Conservation (phyloP, 2,329 filamentous ascomycete genomes). For the Colletotrichum shisoi region DNA sequence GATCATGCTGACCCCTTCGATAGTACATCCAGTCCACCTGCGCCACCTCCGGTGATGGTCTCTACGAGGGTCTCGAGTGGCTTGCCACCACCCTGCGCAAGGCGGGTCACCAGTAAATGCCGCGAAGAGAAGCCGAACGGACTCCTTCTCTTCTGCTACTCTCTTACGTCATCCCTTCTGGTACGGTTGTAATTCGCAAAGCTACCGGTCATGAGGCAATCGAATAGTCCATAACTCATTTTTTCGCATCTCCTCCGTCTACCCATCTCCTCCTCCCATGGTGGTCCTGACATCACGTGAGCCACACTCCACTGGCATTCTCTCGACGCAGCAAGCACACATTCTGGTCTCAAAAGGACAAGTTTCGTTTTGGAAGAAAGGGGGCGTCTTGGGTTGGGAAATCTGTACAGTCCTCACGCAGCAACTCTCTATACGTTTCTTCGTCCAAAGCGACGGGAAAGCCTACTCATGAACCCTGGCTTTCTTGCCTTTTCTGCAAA, state of each 20-base stretch:
- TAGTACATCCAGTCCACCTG: constrained; percentile 99
- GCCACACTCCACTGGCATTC: constrained; percentile 37
- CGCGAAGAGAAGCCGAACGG: constrained; percentile 45
- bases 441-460: constrained; percentile 35
- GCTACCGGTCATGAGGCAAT: constrained; percentile 62
- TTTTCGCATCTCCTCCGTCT: constrained; percentile 40
- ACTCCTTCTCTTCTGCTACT: constrained; percentile 48
- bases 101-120: constrained; percentile 69
- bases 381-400: constrained; percentile 47
- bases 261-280: constrained; percentile 33
- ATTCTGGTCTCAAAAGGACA: constrained; percentile 43
- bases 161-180: constrained; percentile 55
- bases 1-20: constrained; percentile 37
- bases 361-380: constrained; percentile 48
- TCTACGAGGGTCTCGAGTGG: constrained; percentile 98
- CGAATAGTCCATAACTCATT: constrained; percentile 62
- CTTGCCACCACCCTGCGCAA: constrained; percentile 84
- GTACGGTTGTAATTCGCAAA: constrained; percentile 67
- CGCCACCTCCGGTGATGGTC: constrained; percentile 97
- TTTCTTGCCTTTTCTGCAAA: constrained; percentile 34
- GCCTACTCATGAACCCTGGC: constrained; percentile 37
- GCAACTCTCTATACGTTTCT: constrained; percentile 38
- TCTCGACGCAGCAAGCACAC: constrained; percentile 39
- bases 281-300: constrained; percentile 40
- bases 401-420: constrained; percentile 46